These are phyloP conservation scores for Fusarium udum DNA, from an alignment of 2,329 filamentous ascomycete genomes.

Conservation along the genomic window DNA sequence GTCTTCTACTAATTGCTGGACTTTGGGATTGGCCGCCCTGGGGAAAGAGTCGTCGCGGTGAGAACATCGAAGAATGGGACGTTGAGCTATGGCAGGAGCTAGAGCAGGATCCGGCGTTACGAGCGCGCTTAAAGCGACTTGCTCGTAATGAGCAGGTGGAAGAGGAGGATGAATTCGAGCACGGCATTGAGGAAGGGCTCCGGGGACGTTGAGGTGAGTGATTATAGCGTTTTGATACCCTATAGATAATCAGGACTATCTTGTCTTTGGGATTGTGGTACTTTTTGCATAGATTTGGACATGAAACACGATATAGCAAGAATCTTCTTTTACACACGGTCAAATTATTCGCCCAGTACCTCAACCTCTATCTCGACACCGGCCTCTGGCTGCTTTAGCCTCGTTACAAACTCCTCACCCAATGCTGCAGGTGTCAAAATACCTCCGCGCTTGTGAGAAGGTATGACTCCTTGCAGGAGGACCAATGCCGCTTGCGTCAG, in stretches of 20 bases:
- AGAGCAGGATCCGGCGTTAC: constrained; percentile 60
- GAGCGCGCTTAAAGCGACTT: constrained; percentile 54
- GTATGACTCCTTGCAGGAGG: constrained; percentile 20
- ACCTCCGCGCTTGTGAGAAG: constrained; percentile 24
- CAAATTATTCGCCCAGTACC: neutral
- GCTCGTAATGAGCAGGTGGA: constrained; percentile 48
- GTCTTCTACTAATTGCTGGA: constrained; percentile 56
- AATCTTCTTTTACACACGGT: neutral
- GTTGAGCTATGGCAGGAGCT: constrained; percentile 68
- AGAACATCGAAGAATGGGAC: constrained; percentile 60
- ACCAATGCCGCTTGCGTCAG: constrained; percentile 32
- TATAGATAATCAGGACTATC: constrained; percentile 27
- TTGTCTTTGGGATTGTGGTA: constrained; percentile 2
- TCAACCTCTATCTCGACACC: constrained; percentile 23
- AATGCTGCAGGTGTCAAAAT: constrained; percentile 34
- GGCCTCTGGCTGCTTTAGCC: constrained; percentile 9
- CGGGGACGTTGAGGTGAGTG: constrained; percentile 14
- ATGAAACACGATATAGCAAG: constrained; percentile 14
- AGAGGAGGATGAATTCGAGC: constrained; percentile 38
- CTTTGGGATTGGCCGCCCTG: constrained; percentile 60
- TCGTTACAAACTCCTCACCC: constrained; percentile 21
- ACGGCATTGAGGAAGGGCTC: constrained; percentile 30
- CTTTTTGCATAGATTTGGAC: constrained; percentile 7
- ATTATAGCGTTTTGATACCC: constrained; percentile 40
- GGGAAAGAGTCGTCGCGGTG: constrained; percentile 47